Percentiles rank a stretch among this genome's conserved stretches.
These are phyloP conservation scores for Mycena chlorophos DNA, from an alignment of 768 basidiomycete genomes.

Conservation along the genomic window DNA sequence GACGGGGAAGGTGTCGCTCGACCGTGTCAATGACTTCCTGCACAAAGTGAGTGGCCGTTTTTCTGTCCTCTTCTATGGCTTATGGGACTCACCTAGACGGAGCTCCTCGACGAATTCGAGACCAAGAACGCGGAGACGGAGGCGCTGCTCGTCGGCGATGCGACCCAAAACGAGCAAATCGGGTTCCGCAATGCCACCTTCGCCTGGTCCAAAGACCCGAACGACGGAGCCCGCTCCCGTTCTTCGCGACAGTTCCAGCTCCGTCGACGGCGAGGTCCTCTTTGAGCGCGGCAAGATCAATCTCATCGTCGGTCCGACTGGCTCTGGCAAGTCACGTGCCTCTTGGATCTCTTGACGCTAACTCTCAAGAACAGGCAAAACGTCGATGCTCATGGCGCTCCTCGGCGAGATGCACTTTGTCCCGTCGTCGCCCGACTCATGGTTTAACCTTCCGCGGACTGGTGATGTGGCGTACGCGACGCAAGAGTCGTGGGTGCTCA, in stretches of 20 bases:
- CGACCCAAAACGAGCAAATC: conserved; percentile 31
- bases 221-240: conserved; percentile 31
- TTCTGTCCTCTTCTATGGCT: background rate
- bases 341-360: conserved; percentile 23
- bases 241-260: conserved; percentile 50
- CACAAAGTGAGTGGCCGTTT: conserved; percentile 31
- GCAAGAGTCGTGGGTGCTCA: conserved; percentile 85
- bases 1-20: conserved; percentile 59
- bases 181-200: conserved; percentile 57
- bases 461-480: conserved; percentile 78
- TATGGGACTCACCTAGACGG: conserved; percentile 33
- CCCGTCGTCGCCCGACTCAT: conserved; percentile 52
- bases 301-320: conserved; percentile 60
- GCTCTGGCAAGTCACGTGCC: conserved; percentile 28
- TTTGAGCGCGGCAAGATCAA: conserved; percentile 57
- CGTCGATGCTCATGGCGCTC: conserved; percentile 64
- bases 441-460: conserved; percentile 67
- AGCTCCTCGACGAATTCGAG: conserved; percentile 44
- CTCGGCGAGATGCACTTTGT: conserved; percentile 70
- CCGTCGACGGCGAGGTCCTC: conserved; percentile 47
- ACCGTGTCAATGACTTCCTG: conserved; percentile 47
- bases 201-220: conserved; percentile 47
- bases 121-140: conserved; percentile 21
- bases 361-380: conserved; percentile 48
- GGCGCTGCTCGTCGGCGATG: conserved; percentile 5